A percentile compares a stretch with the other conserved stretches of the same genome.
phyloP scores from a whole-genome alignment of 495 filamentous ascomycete species.

The Terfezia claveryi region DNA sequence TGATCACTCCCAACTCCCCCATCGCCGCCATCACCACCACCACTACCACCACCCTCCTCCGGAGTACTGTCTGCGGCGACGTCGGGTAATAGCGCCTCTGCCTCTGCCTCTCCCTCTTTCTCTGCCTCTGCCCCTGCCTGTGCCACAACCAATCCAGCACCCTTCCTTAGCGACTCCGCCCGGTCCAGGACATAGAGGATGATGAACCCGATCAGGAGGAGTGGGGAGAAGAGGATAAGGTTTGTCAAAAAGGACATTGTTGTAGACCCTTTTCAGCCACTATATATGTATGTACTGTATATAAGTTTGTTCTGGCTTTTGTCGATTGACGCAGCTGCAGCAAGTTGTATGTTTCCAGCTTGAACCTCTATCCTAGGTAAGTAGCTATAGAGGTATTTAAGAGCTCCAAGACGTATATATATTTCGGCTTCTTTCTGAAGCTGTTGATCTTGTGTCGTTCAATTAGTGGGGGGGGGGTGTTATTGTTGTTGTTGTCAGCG shows the following conservation, averaged over 20 bases:
- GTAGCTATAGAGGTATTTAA: no score
- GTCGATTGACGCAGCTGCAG: no score
- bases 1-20: not conserved
- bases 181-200: constrained; percentile 15
- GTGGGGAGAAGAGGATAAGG: constrained; percentile 14
- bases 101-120: not conserved
- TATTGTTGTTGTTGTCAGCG: no score
- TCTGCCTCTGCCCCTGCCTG: not conserved
- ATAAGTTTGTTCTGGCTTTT: no score
- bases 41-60: not conserved
- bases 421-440: no score
- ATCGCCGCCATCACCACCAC: not conserved
- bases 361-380: no score
- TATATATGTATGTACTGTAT: not conserved
- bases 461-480: no score
- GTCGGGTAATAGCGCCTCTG: not conserved
- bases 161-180: constrained; percentile 4
- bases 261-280: no score
- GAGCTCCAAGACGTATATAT: no score
- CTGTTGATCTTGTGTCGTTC: no score
- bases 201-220: constrained; percentile 7
- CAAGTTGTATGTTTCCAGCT: no score
- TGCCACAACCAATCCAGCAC: constrained; percentile 1
- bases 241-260: constrained; percentile 12
- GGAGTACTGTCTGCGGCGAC: not conserved